Percentiles rank a stretch among this genome's conserved stretches.
Evolutionary conservation across 208 protist species (phyloP).

Genomic region (Wallacemonas sp.): DNA sequence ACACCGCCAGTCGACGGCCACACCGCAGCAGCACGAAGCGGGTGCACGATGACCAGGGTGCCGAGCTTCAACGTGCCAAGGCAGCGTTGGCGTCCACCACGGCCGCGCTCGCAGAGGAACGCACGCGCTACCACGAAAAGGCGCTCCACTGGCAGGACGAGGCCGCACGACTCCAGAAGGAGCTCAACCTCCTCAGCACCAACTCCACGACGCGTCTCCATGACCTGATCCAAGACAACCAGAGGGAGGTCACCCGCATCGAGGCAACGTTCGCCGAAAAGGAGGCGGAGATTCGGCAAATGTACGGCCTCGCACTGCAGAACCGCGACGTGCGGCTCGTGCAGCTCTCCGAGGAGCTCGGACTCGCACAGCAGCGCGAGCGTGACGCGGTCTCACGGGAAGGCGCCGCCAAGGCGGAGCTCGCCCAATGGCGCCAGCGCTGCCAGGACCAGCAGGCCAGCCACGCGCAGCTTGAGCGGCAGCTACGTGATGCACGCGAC

Average conservation of each 20-base stretch:
- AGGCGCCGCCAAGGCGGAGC: neutral
- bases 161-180: constrained; percentile 1
- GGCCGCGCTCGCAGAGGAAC: neutral
- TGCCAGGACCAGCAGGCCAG: constrained; percentile 8
- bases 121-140: constrained; percentile 2
- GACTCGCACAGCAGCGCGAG: constrained; percentile 24
- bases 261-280: constrained; percentile 32
- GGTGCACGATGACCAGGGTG: no score
- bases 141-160: neutral
- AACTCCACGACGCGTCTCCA: constrained; percentile 3
- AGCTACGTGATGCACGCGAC: constrained; percentile 10
- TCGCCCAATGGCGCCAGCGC: neutral
- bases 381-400: neutral
- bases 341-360: constrained; percentile 42
- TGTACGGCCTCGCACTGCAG: constrained; percentile 48
- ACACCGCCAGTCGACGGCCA: no score
- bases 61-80: neutral
- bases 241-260: constrained; percentile 23
- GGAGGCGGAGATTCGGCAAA: constrained; percentile 35
- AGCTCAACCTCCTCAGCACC: constrained; percentile 16
- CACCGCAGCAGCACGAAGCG: no score
- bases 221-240: constrained; percentile 17
- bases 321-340: constrained; percentile 62
- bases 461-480: constrained; percentile 19
- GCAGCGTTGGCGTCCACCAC: neutral